Conservation (phyloP, 1,284 basidiomycete genomes). For the Leccinum subfulvum region DNA sequence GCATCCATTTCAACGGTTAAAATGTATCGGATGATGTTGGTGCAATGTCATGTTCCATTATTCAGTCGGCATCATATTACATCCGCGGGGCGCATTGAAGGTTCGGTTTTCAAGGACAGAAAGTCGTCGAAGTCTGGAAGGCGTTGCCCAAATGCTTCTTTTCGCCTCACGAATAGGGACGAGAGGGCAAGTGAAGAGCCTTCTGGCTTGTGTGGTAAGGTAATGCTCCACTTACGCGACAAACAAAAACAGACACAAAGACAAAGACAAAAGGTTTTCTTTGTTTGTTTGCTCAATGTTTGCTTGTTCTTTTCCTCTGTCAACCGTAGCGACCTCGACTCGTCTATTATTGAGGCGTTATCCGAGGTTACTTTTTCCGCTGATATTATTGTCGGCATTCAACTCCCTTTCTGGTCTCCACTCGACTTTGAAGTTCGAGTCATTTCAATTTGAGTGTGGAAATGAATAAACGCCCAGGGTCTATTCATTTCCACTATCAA, state of each 20-base stretch:
- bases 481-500: background rate
- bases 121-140: background rate
- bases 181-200: conserved; percentile 13
- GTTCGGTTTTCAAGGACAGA: background rate
- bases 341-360: background rate
- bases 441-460: conserved; percentile 5
- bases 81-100: background rate
- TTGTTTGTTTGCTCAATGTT: conserved; percentile 2
- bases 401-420: conserved; percentile 8
- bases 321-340: conserved; percentile 5
- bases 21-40: background rate
- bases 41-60: background rate
- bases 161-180: background rate
- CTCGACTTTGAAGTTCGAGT: conserved; percentile 11
- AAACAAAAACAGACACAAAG: conserved; percentile 3
- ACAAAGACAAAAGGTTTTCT: background rate
- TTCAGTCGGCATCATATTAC: background rate
- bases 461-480: background rate
- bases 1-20: background rate
- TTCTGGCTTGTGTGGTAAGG: conserved; percentile 10
- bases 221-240: conserved; percentile 14
- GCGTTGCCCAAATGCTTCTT: background rate
- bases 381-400: background rate
- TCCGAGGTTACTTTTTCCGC: background rate
- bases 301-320: conserved; percentile 4